Percentiles rank a stretch among this genome's conserved stretches.
phyloP scores from a whole-genome alignment of 176 grass and related monocot species.

The Musa acuminata region DNA sequence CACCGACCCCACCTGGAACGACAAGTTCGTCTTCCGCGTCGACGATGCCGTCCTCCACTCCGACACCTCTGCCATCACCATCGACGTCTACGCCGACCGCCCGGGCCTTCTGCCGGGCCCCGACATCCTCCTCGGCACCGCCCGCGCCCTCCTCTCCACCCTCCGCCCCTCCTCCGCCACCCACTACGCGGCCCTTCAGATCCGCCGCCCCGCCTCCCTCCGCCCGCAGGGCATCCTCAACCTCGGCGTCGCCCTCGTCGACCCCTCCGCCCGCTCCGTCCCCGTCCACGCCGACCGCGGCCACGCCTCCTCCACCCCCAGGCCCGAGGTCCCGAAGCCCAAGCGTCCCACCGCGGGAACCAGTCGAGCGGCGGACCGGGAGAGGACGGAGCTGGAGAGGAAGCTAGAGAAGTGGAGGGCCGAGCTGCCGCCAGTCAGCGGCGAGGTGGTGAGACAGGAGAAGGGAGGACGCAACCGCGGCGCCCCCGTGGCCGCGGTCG shows the following conservation, averaged over 20 bases:
- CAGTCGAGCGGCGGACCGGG: not conserved
- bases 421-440: not conserved
- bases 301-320: not conserved
- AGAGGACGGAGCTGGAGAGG: slow-evolving; percentile 5
- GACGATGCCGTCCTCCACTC: slow-evolving; percentile 19
- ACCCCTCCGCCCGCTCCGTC: slow-evolving; percentile 20
- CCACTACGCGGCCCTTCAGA: slow-evolving; percentile 24
- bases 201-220: slow-evolving; percentile 24
- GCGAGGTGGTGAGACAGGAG: not conserved
- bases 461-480: not conserved
- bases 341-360: not conserved
- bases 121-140: slow-evolving; percentile 23
- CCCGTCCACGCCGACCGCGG: slow-evolving; percentile 9
- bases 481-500: not conserved
- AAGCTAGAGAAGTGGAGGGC: slow-evolving; percentile 11
- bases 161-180: slow-evolving; percentile 9
- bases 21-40: slow-evolving; percentile 33
- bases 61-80: slow-evolving; percentile 14
- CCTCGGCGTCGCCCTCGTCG: slow-evolving; percentile 19
- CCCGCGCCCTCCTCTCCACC: slow-evolving; percentile 26
- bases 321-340: not conserved
- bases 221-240: slow-evolving; percentile 34
- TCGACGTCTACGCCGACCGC: slow-evolving; percentile 23
- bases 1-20: slow-evolving; percentile 31
- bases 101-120: not conserved